These are phyloP conservation scores for Moesziomyces parantarcticus DNA, from an alignment of 1,284 basidiomycete species.

Conservation along the genomic window DNA sequence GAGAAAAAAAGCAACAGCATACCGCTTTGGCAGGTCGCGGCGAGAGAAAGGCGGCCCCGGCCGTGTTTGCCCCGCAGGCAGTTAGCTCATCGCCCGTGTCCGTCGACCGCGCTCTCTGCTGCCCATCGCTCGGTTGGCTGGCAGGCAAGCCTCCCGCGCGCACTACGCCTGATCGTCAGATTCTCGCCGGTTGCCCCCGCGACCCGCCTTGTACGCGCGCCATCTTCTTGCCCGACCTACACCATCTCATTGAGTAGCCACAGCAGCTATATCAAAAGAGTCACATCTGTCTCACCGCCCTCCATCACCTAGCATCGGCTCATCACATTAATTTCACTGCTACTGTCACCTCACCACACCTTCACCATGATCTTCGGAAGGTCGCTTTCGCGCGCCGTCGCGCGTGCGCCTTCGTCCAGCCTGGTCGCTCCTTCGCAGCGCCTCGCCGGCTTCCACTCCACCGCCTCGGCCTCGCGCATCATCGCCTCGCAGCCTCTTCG, in stretches of 20 bases:
- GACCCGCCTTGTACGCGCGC: no score
- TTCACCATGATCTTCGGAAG: conserved; percentile 46
- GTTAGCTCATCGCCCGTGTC: conserved; percentile 9
- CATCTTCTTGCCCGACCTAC: no score
- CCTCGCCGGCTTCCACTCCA: conserved; percentile 58
- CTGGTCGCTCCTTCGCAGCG: conserved; percentile 42
- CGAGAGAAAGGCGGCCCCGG: neutral
- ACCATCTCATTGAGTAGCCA: no score
- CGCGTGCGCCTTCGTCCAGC: conserved; percentile 48
- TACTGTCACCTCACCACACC: conserved; percentile 6
- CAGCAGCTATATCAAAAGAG: no score
- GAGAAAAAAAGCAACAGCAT: neutral
- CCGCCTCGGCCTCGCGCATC: conserved; percentile 70
- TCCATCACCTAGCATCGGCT: no score
- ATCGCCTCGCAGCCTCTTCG: conserved; percentile 81
- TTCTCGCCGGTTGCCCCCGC: no score
- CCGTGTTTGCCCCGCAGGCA: conserved; percentile 38
- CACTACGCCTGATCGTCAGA: no score
- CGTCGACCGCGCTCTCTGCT: no score
- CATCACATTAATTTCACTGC: neutral
- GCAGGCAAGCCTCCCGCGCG: no score
- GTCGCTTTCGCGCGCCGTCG: conserved; percentile 52
- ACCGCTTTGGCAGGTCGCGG: no score
- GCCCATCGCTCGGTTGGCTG: no score
- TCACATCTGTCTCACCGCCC: no score